Conservation (phyloP, 73 alveolate species). For the Symbiodinium natans region DNA sequence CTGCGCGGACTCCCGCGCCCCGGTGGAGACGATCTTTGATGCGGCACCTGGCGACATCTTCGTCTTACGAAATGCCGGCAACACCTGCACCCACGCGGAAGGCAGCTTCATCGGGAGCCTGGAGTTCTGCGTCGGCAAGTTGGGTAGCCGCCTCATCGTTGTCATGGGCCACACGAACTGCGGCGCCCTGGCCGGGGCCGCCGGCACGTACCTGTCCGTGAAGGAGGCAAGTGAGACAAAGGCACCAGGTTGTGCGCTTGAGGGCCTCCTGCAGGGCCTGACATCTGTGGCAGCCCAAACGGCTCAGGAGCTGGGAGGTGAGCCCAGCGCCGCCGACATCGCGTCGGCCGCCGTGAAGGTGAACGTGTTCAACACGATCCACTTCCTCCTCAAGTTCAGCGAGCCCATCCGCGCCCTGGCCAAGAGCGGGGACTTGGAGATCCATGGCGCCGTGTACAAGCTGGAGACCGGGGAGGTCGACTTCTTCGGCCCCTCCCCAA, state of each 20-base stretch:
- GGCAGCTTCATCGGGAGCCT: constrained; percentile 20
- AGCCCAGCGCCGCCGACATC: constrained; percentile 22
- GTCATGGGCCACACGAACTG: constrained; percentile 61
- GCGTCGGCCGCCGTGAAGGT: constrained; percentile 42
- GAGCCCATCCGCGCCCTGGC: constrained; percentile 30
- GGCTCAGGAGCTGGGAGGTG: constrained; percentile 25
- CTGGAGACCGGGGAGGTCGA: constrained; percentile 69
- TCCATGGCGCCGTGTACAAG: constrained; percentile 54
- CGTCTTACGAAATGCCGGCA: constrained; percentile 55
- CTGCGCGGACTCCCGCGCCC: constrained; percentile 68
- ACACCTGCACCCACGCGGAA: neutral
- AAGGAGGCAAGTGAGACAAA: neutral
- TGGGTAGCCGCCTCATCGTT: constrained; percentile 8
- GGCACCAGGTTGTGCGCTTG: constrained; percentile 15
- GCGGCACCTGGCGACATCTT: constrained; percentile 47
- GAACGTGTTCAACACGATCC: constrained; percentile 43
- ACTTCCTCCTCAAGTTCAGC: constrained; percentile 45
- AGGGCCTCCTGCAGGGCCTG: constrained; percentile 51
- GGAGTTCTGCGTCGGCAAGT: constrained; percentile 49
- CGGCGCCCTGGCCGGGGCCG: constrained; percentile 42
- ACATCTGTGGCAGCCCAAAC: constrained; percentile 6
- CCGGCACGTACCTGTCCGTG: constrained; percentile 9
- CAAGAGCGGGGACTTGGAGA: constrained; percentile 9
- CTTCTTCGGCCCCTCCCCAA: constrained; percentile 51
- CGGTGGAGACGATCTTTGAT: constrained; percentile 23